Percentiles rank a stretch among this genome's conserved stretches.
phyloP scores from a whole-genome alignment of 1,139 yeast genomes.

The Lodderomyces oxycetoniae region DNA sequence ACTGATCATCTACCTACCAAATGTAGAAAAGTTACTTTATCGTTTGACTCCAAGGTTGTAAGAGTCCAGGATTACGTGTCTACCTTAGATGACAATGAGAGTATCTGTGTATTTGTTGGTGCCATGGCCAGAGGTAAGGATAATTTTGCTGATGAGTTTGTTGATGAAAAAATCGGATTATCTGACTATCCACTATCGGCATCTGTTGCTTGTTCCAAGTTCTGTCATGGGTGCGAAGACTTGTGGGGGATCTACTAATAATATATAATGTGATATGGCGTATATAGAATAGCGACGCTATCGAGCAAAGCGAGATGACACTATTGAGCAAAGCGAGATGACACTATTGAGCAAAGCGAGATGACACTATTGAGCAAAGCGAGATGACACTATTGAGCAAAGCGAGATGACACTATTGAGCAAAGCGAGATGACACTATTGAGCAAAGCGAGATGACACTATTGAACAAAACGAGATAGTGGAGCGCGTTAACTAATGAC shows the following conservation, averaged over 20 bases:
- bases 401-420: too few relatives aligned
- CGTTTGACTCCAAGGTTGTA: slow-evolving; percentile 88
- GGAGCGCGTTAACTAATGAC: too few relatives aligned
- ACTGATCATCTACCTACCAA: slow-evolving; percentile 95
- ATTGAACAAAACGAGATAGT: too few relatives aligned
- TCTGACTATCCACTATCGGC: slow-evolving; percentile 95
- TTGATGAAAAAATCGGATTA: slow-evolving; percentile 93
- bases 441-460: too few relatives aligned
- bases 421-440: too few relatives aligned
- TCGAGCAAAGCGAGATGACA: not conserved
- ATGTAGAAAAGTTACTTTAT: slow-evolving; percentile 87
- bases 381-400: too few relatives aligned
- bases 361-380: too few relatives aligned
- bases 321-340: too few relatives aligned
- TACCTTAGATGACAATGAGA: slow-evolving; percentile 79
- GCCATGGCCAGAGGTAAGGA: slow-evolving; percentile 99
- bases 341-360: too few relatives aligned
- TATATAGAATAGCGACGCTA: not conserved
- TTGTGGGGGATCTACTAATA: slow-evolving; percentile 73
- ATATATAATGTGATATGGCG: not conserved
- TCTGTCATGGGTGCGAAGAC: slow-evolving; percentile 98
- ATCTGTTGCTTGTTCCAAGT: slow-evolving; percentile 95
- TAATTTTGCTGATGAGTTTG: slow-evolving; percentile 93
- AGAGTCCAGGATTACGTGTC: slow-evolving; percentile 85
- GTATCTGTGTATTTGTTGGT: slow-evolving; percentile 96